A percentile compares a stretch with the other conserved stretches of the same genome.
These are phyloP conservation scores for Leishmania lainsoni DNA, from an alignment of 208 protist genomes.

Conservation along the genomic window DNA sequence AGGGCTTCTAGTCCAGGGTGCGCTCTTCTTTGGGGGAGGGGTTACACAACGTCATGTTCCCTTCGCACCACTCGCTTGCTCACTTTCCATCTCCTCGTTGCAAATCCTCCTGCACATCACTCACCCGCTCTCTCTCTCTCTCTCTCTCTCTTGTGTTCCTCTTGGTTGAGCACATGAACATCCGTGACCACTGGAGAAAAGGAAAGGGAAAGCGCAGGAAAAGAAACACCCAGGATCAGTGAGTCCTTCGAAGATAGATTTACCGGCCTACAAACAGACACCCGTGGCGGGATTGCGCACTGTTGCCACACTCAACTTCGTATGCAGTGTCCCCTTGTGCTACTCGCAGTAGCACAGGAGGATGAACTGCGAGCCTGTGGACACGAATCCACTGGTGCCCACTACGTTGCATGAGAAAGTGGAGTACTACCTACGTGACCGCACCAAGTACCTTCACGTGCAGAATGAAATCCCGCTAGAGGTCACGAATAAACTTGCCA, in stretches of 20 bases:
- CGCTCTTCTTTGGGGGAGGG: neutral
- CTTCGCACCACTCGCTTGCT: neutral
- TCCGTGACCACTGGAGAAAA: neutral
- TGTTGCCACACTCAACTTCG: neutral
- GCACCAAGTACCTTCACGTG: constrained; percentile 33
- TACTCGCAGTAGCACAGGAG: neutral
- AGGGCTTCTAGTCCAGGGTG: neutral
- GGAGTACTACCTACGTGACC: constrained; percentile 32
- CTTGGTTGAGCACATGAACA: neutral
- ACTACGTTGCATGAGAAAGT: constrained; percentile 23
- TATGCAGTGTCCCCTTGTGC: neutral
- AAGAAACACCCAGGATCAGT: neutral
- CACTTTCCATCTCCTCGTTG: neutral
- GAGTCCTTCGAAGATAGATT: neutral
- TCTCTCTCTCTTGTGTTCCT: neutral
- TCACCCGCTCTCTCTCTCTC: neutral
- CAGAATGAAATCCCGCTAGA: constrained; percentile 34
- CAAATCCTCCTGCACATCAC: neutral
- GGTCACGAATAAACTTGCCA: constrained; percentile 35
- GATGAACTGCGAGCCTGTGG: constrained; percentile 3
- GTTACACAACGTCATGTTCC: too few species aligned
- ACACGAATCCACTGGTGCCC: constrained; percentile 11
- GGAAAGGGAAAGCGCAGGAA: neutral
- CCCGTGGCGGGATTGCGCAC: neutral
- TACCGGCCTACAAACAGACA: neutral